phyloP scores from a whole-genome alignment of 176 grass and related monocot genomes.

The Lolium multiflorum region DNA sequence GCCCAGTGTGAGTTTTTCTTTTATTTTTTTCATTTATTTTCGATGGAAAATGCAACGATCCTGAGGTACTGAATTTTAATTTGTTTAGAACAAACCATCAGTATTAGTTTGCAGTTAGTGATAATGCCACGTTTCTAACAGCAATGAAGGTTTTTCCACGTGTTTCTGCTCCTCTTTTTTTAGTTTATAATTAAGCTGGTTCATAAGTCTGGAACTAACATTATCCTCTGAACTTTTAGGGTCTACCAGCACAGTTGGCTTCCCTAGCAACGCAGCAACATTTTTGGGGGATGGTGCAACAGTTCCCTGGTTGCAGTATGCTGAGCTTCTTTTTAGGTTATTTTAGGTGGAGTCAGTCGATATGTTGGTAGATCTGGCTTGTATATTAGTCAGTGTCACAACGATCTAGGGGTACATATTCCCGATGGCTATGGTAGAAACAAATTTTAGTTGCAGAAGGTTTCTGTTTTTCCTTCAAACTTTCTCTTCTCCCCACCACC shows the following conservation, averaged over 20 bases:
- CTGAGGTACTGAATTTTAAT: background rate
- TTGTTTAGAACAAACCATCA: conserved; percentile 4
- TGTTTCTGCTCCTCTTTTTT: background rate
- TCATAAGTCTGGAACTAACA: conserved; percentile 7
- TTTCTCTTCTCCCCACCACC: background rate
- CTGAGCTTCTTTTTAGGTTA: background rate
- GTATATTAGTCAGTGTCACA: background rate
- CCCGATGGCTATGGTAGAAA: background rate
- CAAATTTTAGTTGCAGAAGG: background rate
- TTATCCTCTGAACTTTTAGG: conserved; percentile 12
- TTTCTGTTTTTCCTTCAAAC: background rate
- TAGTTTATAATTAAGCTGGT: background rate
- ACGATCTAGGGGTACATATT: background rate
- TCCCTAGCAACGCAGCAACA: background rate
- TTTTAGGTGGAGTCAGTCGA: background rate
- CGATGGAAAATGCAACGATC: background rate
- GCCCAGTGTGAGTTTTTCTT: background rate
- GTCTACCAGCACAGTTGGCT: background rate
- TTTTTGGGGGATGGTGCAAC: background rate
- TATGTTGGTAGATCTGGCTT: background rate
- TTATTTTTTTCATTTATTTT: background rate
- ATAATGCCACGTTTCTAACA: background rate
- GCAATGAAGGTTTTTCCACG: background rate
- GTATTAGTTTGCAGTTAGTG: background rate
- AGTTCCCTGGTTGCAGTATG: background rate